Base-by-base conservation (phyloP, 805 yeast genomes). In the Yarrowia keelungensis region DNA sequence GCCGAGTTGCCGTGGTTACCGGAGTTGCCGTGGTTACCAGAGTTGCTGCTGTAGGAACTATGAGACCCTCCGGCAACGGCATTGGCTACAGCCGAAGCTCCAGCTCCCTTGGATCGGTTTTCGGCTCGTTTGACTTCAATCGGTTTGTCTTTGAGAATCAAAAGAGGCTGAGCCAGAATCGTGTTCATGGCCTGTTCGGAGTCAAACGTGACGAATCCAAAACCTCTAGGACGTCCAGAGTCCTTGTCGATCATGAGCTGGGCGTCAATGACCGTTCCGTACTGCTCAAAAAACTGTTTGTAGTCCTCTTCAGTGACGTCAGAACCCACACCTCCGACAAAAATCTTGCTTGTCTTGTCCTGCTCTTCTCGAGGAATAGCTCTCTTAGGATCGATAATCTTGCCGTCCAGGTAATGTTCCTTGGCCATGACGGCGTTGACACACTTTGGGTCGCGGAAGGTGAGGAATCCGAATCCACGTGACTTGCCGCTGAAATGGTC, bases 301-400 rank as follows among this genome's bases (percentile, higher is more conserved):
- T 94, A 95, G 72, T 93, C 98, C 72, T 86, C 86, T 74, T 96
- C 97, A 71, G 92, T 92, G 66, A 93, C 97, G 76, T 91, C 94
- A 22, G 96, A 91, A 67, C 97, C 93, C 70, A 94, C 90, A 73
- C 99, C 99, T 72, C 99, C 99, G 49, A 94, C 98, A 76, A 94
- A 94, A 73, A 94, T 93, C 81, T 94, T 94, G 73, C 98, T 97
- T 16, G 97, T 92, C 77, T 90, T 91, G 77, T 93, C 97, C 79
- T 94, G 99, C 78, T 94, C 98, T 77, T 94, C 98, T 78, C 91
- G 89, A 43, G 98, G 98, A 75, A 94, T 94, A 35, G 99, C 98
- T 75, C 98, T 86, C 78, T 94, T 94, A 47, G 99, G 98, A 77
- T 94, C 99, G 76, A 94, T 95, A 70, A 94, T 89, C 79, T 94